These are phyloP conservation scores for Cucumis cinereus DNA, from an alignment of 306 rosid genomes.

Conservation along the genomic window DNA sequence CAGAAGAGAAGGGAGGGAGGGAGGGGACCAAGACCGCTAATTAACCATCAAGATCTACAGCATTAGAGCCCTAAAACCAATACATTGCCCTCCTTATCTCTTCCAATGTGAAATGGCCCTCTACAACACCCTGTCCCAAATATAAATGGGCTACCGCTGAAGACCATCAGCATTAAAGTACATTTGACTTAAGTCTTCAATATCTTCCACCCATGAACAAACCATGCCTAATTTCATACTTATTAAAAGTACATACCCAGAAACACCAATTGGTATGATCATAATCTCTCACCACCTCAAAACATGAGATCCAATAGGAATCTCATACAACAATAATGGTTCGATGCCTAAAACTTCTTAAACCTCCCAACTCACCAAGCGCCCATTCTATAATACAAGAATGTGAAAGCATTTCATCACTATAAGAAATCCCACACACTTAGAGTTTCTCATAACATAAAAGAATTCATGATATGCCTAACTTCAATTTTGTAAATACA, in stretches of 20 bases:
- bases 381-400: neutral
- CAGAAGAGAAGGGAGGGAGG: too few relatives aligned
- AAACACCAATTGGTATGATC: neutral
- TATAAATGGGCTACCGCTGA: too few relatives aligned
- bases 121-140: too few relatives aligned
- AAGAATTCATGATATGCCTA: neutral
- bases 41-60: too few relatives aligned
- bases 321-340: neutral
- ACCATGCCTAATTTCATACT: neutral
- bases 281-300: neutral
- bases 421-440: neutral
- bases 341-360: neutral
- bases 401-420: neutral
- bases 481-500: neutral
- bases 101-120: too few relatives aligned
- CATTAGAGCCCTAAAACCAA: too few relatives aligned
- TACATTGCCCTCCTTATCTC: too few relatives aligned
- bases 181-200: neutral
- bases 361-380: neutral
- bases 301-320: neutral
- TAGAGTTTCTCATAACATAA: neutral
- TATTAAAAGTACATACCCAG: neutral
- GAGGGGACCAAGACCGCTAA: too few relatives aligned
- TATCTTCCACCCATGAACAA: neutral
- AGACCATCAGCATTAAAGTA: too few relatives aligned